A percentile compares a stretch with the other conserved stretches of the same genome.
Conservation (phyloP, 306 rosid species). For the Vigna mungo region DNA sequence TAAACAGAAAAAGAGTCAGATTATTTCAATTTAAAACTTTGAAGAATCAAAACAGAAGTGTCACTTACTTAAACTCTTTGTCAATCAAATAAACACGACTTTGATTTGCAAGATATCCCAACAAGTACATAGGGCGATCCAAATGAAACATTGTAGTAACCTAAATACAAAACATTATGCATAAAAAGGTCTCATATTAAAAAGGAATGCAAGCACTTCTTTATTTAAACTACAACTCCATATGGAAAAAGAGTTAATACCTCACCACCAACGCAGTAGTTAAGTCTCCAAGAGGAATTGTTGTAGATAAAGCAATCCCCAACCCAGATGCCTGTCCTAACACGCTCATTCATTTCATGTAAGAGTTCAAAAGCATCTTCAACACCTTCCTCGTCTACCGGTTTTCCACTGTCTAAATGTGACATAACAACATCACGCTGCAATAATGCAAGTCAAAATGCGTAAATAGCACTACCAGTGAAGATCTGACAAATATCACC, state of each 20-base stretch:
- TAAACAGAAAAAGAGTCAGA: constrained; percentile 29
- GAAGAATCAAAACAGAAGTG: constrained; percentile 33
- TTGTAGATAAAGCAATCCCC: constrained; percentile 99
- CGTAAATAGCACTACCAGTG: constrained; percentile 16
- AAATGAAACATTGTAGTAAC: constrained; percentile 98
- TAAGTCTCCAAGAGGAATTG: constrained; percentile 97
- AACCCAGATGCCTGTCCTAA: constrained; percentile 97
- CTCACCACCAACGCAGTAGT: constrained; percentile 99
- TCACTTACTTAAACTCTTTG: constrained; percentile 97
- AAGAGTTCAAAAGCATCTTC: constrained; percentile 99
- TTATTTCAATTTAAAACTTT: constrained; percentile 23
- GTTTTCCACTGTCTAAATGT: constrained; percentile 87
- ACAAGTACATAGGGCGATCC: constrained; percentile 99
- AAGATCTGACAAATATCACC: constrained; percentile 35
- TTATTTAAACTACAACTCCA: constrained; percentile 5
- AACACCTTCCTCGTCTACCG: constrained; percentile 95
- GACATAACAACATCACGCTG: constrained; percentile 93
- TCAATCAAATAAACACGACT: constrained; percentile 95
- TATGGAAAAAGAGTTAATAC: constrained; percentile 54
- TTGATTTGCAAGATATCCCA: constrained; percentile 97
- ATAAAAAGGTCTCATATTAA: constrained; percentile 41
- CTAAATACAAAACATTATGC: constrained; percentile 55
- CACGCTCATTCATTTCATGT: constrained; percentile 96
- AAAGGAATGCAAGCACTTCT: not conserved
- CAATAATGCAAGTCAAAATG: constrained; percentile 50